Conservation (phyloP, 148 eudicot genomes). For the Diospyros lotus region DNA sequence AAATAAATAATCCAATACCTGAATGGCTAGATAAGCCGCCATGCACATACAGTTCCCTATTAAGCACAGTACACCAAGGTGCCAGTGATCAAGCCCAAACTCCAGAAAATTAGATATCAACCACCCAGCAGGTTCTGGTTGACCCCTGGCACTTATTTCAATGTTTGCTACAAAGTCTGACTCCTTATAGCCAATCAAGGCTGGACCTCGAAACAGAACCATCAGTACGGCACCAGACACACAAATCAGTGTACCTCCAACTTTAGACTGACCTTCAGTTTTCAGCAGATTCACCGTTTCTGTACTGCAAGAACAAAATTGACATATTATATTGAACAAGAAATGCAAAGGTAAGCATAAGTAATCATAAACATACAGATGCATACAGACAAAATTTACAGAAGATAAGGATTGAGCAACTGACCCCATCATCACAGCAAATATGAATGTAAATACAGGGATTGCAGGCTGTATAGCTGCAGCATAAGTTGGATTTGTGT, state of each 20-base stretch:
- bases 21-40: slow-evolving; percentile 88
- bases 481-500: slow-evolving; percentile 95
- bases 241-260: slow-evolving; percentile 80
- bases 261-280: slow-evolving; percentile 78
- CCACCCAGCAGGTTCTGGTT: slow-evolving; percentile 85
- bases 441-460: slow-evolving; percentile 87
- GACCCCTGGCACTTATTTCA: slow-evolving; percentile 70
- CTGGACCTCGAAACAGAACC: slow-evolving; percentile 83
- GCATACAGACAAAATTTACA: not conserved
- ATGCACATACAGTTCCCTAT: slow-evolving; percentile 95
- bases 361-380: not conserved
- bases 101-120: slow-evolving; percentile 47
- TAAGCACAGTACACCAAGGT: slow-evolving; percentile 82
- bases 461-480: slow-evolving; percentile 96
- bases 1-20: slow-evolving; percentile 40
- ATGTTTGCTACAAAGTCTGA: slow-evolving; percentile 28
- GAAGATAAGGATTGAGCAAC: slow-evolving; percentile 24
- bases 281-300: slow-evolving; percentile 75
- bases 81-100: slow-evolving; percentile 68
- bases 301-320: slow-evolving; percentile 74
- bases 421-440: slow-evolving; percentile 88
- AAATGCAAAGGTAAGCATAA: not conserved
- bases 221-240: slow-evolving; percentile 85
- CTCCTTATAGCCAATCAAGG: slow-evolving; percentile 55
- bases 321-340: slow-evolving; percentile 17